Base-by-base conservation (phyloP, 2,329 filamentous ascomycete species). In the Trichoderma afroharzianum region DNA sequence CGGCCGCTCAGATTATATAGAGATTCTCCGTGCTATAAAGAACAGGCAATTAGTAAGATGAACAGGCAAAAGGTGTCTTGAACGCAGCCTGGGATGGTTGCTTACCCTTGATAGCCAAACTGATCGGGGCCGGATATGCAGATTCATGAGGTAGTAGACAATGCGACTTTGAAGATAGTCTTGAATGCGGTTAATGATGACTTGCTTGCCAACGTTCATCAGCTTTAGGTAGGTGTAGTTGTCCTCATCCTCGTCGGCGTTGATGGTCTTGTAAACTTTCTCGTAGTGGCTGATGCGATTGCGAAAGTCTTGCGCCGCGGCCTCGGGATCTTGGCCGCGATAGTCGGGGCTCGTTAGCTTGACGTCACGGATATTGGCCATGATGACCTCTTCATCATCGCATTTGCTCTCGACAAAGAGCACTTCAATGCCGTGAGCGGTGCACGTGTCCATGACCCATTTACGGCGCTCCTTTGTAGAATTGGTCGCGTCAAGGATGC, bases 271-370 rank as follows among this genome's bases (percentile, higher is more conserved):
- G 82, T 99, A 99, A 32, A 97, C 93, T 82, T 96, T 96, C 82
- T 99, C 96, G 82, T 99, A 99, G 82, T 98, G 97, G 78, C 92
- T 90, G 79, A 99, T 99, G 74, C 96, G 92, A 78, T 97, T 92
- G 74, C 94, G 91, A 83, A 99, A 99, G 81, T 99, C 96, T 71
- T 90, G 88, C 12, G 95, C 96, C 4, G 96, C 96, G 72, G 89
- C 86, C 80, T 99, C 96, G 1, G 96, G 96, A 79, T 99, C 96
- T 81, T 97, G 94, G 70, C 95, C 96, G 72, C 90, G 86, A 81
- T 99, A 99, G 82, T 99, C 96, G 2, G 96, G 96, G 71, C 93
- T 97, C 30, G 94, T 97, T 2, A 94, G 95, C 87, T 99, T 99
- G 78, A 99, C 96, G 79, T 98, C 95, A 75, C 95, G 90, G 75